Conservation (phyloP, 148 eudicot genomes). For the Camellia granthamiana region DNA sequence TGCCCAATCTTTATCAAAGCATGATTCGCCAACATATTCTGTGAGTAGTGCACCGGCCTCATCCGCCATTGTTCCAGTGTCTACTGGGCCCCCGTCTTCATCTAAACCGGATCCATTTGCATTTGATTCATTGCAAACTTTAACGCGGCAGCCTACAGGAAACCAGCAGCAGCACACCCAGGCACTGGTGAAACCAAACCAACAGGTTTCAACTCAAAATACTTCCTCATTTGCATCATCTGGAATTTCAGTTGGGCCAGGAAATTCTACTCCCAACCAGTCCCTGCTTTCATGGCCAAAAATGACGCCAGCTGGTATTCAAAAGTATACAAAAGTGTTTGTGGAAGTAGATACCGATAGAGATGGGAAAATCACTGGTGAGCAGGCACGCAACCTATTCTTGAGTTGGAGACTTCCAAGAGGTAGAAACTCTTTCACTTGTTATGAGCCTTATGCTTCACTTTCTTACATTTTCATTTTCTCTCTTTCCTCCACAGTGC, state of each 20-base stretch:
- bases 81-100: constrained; percentile 43
- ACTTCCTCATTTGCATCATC: constrained; percentile 39
- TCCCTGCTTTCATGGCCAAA: constrained; percentile 84
- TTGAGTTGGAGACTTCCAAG: constrained; percentile 97
- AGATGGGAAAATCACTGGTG: constrained; percentile 94
- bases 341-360: constrained; percentile 87
- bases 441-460: background rate
- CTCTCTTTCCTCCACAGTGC: background rate
- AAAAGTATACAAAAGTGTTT: constrained; percentile 86
- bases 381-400: constrained; percentile 84
- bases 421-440: constrained; percentile 44
- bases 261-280: constrained; percentile 45
- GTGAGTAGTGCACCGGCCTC: constrained; percentile 34
- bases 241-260: constrained; percentile 42
- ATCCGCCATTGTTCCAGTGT: constrained; percentile 50
- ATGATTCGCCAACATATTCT: constrained; percentile 36
- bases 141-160: constrained; percentile 43
- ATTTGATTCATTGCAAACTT: constrained; percentile 62
- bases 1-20: constrained; percentile 43
- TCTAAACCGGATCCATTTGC: constrained; percentile 62
- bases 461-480: background rate
- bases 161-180: constrained; percentile 46
- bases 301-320: constrained; percentile 84
- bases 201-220: constrained; percentile 46
- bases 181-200: constrained; percentile 43